Evolutionary conservation across 495 filamentous ascomycete species (phyloP).

Genomic region (Hypoxylon intermedium): DNA sequence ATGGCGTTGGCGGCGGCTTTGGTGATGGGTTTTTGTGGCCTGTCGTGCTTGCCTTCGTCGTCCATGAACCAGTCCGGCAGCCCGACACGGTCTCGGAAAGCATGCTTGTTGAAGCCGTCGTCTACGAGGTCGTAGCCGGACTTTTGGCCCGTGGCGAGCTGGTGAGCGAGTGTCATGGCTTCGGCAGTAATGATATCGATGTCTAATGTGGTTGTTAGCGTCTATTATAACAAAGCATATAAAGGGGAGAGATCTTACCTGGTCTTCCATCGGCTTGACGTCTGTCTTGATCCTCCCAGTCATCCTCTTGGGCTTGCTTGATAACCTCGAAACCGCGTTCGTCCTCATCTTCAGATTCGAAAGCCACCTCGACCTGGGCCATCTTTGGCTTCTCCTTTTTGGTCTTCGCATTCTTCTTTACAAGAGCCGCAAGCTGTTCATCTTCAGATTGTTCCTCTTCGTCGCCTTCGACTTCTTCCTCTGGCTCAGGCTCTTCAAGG

Average conservation of each 20-base stretch:
- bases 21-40: slow-evolving; percentile 82
- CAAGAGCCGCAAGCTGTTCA: slow-evolving; percentile 1
- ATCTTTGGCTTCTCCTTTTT: slow-evolving; percentile 42
- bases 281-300: slow-evolving; percentile 72
- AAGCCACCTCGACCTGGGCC: slow-evolving; percentile 28
- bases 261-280: slow-evolving; percentile 71
- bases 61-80: slow-evolving; percentile 98
- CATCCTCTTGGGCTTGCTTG: slow-evolving; percentile 60
- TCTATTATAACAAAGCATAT: background rate
- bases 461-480: slow-evolving; percentile 60
- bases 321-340: slow-evolving; percentile 63
- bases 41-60: slow-evolving; percentile 85
- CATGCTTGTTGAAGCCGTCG: slow-evolving; percentile 89
- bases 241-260: slow-evolving; percentile 56
- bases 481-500: slow-evolving; percentile 54
- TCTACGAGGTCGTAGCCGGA: slow-evolving; percentile 79
- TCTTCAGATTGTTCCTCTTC: slow-evolving; percentile 50
- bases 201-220: slow-evolving; percentile 61
- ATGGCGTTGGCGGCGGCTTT: slow-evolving; percentile 91
- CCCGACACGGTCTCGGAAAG: slow-evolving; percentile 89
- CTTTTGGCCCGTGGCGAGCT: slow-evolving; percentile 85
- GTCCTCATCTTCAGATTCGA: slow-evolving; percentile 52
- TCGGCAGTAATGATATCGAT: slow-evolving; percentile 99
- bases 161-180: slow-evolving; percentile 97
- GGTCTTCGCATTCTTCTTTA: slow-evolving; percentile 23